These are phyloP conservation scores for Trichophyton rubrum DNA, from an alignment of 2,329 filamentous ascomycete genomes.

Conservation along the genomic window DNA sequence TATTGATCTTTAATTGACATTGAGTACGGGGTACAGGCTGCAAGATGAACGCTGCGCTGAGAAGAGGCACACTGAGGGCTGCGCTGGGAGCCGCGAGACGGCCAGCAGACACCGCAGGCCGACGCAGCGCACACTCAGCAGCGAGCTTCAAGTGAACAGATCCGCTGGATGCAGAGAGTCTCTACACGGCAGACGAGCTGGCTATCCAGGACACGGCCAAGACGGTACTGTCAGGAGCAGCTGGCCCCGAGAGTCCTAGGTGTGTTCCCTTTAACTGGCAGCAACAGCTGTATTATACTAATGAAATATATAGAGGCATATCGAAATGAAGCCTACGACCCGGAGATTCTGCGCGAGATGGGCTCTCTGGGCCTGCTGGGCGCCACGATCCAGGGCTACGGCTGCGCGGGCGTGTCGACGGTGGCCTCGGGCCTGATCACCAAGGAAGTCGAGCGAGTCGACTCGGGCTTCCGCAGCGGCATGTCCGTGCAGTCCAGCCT, in stretches of 20 bases:
- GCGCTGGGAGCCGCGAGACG: not conserved
- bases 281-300: not conserved
- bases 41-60: conserved; percentile 9
- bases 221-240: conserved; percentile 85
- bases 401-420: conserved; percentile 74
- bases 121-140: conserved; percentile 7
- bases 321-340: conserved; percentile 75
- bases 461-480: conserved; percentile 81
- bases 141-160: conserved; percentile 79
- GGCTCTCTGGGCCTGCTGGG: conserved; percentile 81
- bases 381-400: conserved; percentile 75
- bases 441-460: conserved; percentile 77
- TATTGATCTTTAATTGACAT: not conserved
- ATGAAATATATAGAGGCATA: conserved; percentile 53
- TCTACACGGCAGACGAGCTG: conserved; percentile 80
- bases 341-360: conserved; percentile 79
- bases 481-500: conserved; percentile 90
- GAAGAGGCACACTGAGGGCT: conserved; percentile 4
- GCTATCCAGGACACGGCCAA: conserved; percentile 83
- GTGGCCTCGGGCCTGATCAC: conserved; percentile 85
- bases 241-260: conserved; percentile 75
- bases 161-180: conserved; percentile 58
- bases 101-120: conserved; percentile 1
- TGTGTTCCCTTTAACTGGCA: conserved; percentile 28
- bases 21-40: not conserved